Base-by-base conservation (phyloP, 371 early-diverging fungal species). In the Mortierella sp. region DNA sequence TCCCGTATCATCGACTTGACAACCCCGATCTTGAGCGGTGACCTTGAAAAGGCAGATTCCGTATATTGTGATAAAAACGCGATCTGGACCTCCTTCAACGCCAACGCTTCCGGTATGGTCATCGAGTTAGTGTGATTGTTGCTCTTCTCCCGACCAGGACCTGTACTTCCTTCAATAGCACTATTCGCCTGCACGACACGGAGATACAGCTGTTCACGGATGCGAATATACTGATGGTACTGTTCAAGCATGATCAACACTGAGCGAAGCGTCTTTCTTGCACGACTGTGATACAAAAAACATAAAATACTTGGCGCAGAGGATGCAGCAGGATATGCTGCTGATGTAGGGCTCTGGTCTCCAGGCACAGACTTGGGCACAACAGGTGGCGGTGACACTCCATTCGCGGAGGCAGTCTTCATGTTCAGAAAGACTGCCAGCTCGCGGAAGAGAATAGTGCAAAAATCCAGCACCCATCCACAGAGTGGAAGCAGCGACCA, bases 371-470 rank as follows among this genome's bases (percentile, higher is more conserved):
- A 42, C 39, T 60, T 52, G 4, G 50, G 39, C 1, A 42, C 56
- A 49, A 14, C 43, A 1, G 70, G 43, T 12, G 56, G 17, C n/a
- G 55, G 12, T 7, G 37, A 34, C 11, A 14, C 37, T 34, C 64
- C 64, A 11, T 50, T 49, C 12, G 43, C 26, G 2, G 49, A 14
- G 0, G 65, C 42, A 5, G 41, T 60, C 47, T 57, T 76, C 65
- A 69, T 60, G 26, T 57, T 69, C 32, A 76, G 43, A 26, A 76
- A 76, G 3, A 76, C 49, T 0, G 64, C 60, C 56, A 76, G 61
- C 37, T 76, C 76, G 11, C 69, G 69, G 58, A 76, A 76, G 11
- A 76, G 65, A 6, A 76, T 32, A n/a, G 70, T 76, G 27, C 76
- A 76, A 56, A 76, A 69, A 32, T 76, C 76, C 24, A 76, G 43